Evolutionary conservation across 2,329 filamentous ascomycete genomes (phyloP).

Genomic region (Dactylella cylindrospora): DNA sequence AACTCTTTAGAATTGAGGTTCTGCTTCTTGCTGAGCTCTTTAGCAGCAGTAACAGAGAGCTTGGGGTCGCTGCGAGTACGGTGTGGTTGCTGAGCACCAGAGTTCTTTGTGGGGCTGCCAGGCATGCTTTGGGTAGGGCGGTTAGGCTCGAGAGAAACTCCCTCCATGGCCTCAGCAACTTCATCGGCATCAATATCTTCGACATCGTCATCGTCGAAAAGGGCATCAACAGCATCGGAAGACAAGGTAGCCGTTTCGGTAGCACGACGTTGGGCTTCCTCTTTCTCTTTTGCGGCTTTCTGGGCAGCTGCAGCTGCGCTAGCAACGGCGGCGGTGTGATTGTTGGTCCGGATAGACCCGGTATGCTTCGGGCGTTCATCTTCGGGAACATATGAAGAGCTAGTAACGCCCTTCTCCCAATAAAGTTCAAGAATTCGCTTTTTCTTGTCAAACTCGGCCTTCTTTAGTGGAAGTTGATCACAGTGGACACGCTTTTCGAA

Average conservation of each 20-base stretch:
- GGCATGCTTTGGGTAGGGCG: slow-evolving; percentile 94
- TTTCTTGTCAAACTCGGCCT: slow-evolving; percentile 98
- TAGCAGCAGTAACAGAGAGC: slow-evolving; percentile 66
- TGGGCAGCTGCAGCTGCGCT: slow-evolving; percentile 80
- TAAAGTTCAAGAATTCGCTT: slow-evolving; percentile 92
- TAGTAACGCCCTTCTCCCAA: slow-evolving; percentile 99
- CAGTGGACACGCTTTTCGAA: slow-evolving; percentile 99
- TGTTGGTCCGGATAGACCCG: slow-evolving; percentile 70
- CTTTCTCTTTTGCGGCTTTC: slow-evolving; percentile 77
- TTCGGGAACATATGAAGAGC: slow-evolving; percentile 91
- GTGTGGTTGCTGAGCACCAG: slow-evolving; percentile 69
- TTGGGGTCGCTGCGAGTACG: slow-evolving; percentile 94
- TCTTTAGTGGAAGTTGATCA: slow-evolving; percentile 94
- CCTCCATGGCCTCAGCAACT: slow-evolving; percentile 84
- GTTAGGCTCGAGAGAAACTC: slow-evolving; percentile 80
- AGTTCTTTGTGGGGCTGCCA: slow-evolving; percentile 78
- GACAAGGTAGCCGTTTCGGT: slow-evolving; percentile 94
- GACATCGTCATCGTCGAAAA: slow-evolving; percentile 92
- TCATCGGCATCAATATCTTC: slow-evolving; percentile 69
- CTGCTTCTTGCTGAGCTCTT: slow-evolving; percentile 77
- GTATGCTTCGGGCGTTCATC: slow-evolving; percentile 90
- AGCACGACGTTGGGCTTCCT: slow-evolving; percentile 87
- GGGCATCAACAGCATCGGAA: slow-evolving; percentile 87
- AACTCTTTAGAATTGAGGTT: slow-evolving; percentile 71
- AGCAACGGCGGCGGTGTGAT: slow-evolving; percentile 69